Evolutionary conservation across 1,139 yeast genomes (phyloP), one percentile per base, ranked within the genome.

Genomic region (Pichia sorboxylosa): DNA sequence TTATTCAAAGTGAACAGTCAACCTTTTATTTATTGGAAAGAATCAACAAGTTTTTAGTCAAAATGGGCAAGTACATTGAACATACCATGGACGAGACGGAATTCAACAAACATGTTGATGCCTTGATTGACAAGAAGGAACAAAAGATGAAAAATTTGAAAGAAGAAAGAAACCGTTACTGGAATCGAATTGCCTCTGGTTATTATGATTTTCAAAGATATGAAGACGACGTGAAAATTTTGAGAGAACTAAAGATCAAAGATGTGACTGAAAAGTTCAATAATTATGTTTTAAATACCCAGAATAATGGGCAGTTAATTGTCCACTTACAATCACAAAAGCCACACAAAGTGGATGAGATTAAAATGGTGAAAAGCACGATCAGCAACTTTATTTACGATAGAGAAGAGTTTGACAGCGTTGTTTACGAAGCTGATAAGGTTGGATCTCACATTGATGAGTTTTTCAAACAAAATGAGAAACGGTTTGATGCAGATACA

Each of bases 1-100:
- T 87, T 42, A 66, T 87, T 28, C 98, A 90, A 58, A 79, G 94
- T 38, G 96, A 85, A 54, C 72, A 81, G 51, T 59, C 82, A 3
- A 66, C 92, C 3, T 69, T 67, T 11, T 85, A 77, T 52, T 63
- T 90, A 44, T 85, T 83, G 49, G 69, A 69, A 42, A 69, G 98
- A 53, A 80, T 90, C 39, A 80, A 73, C 27, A 68, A 66, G 35
- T 84, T 83, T 49, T 59, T 84, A 37, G 20, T 14, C 4, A 48
- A 46, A 28, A 44, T 45, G 43, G 42, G 45, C 10, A 26, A 35
- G 11, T 32, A 23, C 3, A 31, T 47, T 17, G 24, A 30, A 8
- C 28, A 33, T 3, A 30, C 29, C 11, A 39, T 51, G 41, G 51
- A 70, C 1, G 73, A 66, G 4, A 79, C 66, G 17, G 90, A 76